phyloP scores from a whole-genome alignment of 1,139 yeast species.

The Taiozyma onychis region DNA sequence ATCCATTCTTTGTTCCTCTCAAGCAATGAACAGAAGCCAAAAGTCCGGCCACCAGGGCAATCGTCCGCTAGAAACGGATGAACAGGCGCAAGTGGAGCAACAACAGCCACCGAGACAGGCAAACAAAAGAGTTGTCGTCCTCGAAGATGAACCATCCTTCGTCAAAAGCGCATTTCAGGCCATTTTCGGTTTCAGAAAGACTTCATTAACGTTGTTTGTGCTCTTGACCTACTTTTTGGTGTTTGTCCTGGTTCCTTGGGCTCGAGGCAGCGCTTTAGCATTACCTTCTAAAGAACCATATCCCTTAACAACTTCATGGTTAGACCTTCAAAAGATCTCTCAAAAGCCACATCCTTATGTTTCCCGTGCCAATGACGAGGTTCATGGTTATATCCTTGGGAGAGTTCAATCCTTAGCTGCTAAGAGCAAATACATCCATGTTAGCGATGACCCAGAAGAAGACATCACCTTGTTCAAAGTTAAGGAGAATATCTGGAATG shows the following conservation, averaged over 20 bases:
- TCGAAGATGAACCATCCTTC: conserved; percentile 7
- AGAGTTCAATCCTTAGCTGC: conserved; percentile 35
- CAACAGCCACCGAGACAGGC: background rate
- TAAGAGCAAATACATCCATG: conserved; percentile 17
- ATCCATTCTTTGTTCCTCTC: background rate
- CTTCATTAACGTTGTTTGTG: conserved; percentile 48
- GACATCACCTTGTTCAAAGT: conserved; percentile 42
- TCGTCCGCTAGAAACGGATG: background rate
- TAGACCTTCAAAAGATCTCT: conserved; percentile 63
- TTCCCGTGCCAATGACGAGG: conserved; percentile 68
- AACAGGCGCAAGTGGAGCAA: background rate
- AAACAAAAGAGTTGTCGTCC: background rate
- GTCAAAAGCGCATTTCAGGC: conserved; percentile 13
- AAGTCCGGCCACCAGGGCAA: background rate
- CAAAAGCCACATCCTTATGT: conserved; percentile 68
- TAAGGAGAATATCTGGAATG: conserved; percentile 41
- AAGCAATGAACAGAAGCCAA: background rate
- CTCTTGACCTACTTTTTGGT: conserved; percentile 36
- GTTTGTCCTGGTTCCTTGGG: conserved; percentile 26
- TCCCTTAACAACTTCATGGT: conserved; percentile 51
- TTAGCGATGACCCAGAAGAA: conserved; percentile 49
- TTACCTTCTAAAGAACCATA: conserved; percentile 38
- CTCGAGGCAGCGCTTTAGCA: conserved; percentile 32
- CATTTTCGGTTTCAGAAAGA: conserved; percentile 53
- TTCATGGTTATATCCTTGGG: conserved; percentile 58